Conservation (phyloP, 1,139 yeast genomes). For the Zhuliangozyma parablackwelliae region DNA sequence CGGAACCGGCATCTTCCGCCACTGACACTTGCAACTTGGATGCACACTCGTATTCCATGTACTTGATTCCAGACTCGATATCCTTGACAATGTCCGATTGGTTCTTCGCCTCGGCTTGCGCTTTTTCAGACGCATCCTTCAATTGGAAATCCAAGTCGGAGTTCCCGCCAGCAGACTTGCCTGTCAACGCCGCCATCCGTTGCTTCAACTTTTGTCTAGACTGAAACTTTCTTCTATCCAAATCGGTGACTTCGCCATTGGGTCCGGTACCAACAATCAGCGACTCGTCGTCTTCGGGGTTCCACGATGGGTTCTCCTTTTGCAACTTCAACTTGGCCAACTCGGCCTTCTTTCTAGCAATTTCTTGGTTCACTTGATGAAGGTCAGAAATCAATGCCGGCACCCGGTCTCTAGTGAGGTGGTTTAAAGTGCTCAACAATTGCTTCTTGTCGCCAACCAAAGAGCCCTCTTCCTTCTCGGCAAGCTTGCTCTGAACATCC, state of each 20-base stretch:
- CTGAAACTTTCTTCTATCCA: conserved; percentile 73
- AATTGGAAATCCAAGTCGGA: conserved; percentile 53
- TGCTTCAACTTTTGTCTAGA: conserved; percentile 74
- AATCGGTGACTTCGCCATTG: conserved; percentile 76
- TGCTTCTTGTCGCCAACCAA: conserved; percentile 36
- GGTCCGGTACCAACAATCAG: conserved; percentile 75
- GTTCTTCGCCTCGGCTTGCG: conserved; percentile 51
- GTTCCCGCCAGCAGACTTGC: conserved; percentile 43
- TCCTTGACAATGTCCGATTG: conserved; percentile 63
- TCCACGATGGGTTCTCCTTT: conserved; percentile 60
- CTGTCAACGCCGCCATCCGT: conserved; percentile 90
- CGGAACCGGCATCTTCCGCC: conserved; percentile 51
- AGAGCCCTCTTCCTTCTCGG: conserved; percentile 23
- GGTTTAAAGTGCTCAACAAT: conserved; percentile 49
- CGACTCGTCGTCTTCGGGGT: conserved; percentile 45
- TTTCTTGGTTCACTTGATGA: conserved; percentile 57
- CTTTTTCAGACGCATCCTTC: conserved; percentile 50
- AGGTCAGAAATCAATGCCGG: conserved; percentile 67
- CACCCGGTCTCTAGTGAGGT: conserved; percentile 56
- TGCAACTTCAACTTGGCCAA: conserved; percentile 51
- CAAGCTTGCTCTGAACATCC: conserved; percentile 48
- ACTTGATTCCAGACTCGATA: conserved; percentile 68
- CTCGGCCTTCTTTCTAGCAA: conserved; percentile 65
- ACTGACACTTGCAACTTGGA: conserved; percentile 39
- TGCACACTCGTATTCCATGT: conserved; percentile 61